phyloP scores from a whole-genome alignment of 1,284 basidiomycete genomes.

The Ustilago curta region DNA sequence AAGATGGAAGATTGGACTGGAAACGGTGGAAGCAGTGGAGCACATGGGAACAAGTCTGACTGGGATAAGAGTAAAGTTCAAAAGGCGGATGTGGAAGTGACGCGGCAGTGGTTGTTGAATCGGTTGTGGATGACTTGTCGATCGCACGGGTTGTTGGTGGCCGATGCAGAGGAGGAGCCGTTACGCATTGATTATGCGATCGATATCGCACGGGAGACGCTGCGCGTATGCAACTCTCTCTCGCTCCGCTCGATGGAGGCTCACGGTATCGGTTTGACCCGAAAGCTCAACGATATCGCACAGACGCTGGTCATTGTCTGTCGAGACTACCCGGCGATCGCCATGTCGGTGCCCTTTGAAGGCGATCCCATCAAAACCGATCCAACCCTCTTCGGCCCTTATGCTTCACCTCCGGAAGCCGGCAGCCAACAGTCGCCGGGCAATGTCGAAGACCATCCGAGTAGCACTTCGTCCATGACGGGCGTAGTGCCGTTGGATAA shows the following conservation, averaged over 20 bases:
- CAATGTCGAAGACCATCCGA: slow-evolving; percentile 17
- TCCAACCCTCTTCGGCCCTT: slow-evolving; percentile 39
- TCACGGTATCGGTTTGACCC: slow-evolving; percentile 56
- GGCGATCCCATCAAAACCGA: slow-evolving; percentile 49
- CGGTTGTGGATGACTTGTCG: slow-evolving; percentile 58
- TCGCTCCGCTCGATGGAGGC: slow-evolving; percentile 56
- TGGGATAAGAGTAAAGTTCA: slow-evolving; percentile 54
- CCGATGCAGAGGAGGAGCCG: slow-evolving; percentile 39
- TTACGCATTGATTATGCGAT: slow-evolving; percentile 54
- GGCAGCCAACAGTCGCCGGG: slow-evolving; percentile 9
- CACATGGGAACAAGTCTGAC: slow-evolving; percentile 16
- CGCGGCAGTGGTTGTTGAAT: slow-evolving; percentile 58
- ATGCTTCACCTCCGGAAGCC: slow-evolving; percentile 31
- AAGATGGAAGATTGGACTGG: slow-evolving; percentile 19
- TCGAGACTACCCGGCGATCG: slow-evolving; percentile 49
- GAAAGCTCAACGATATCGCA: slow-evolving; percentile 61
- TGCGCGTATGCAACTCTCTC: slow-evolving; percentile 56
- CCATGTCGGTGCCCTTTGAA: slow-evolving; percentile 49
- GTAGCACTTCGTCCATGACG: slow-evolving; percentile 11
- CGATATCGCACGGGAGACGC: slow-evolving; percentile 55
- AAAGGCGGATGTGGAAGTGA: slow-evolving; percentile 59
- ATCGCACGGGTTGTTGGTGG: slow-evolving; percentile 40
- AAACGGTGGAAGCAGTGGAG: not conserved
- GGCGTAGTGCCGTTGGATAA: slow-evolving; percentile 30
- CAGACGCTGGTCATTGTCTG: slow-evolving; percentile 57